Conservation (phyloP, 768 basidiomycete genomes). For the Lactarius pseudohatsudake region DNA sequence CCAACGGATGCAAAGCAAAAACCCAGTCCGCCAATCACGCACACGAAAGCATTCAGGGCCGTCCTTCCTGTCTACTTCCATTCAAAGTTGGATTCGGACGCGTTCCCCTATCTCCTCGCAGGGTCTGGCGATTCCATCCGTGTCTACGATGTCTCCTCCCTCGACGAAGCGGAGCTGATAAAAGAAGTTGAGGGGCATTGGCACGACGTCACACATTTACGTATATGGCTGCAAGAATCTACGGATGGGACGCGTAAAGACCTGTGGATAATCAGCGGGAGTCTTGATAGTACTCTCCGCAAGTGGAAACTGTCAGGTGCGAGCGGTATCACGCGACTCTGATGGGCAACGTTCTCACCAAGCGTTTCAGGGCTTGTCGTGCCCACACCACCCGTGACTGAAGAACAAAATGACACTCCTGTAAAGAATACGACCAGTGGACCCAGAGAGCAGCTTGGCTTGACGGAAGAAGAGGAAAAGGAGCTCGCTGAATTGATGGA, state of each 20-base stretch:
- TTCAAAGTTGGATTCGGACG: constrained; percentile 40
- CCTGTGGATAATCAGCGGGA: constrained; percentile 79
- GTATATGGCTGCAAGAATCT: constrained; percentile 63
- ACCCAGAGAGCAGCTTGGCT: constrained; percentile 32
- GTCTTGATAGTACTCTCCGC: constrained; percentile 85
- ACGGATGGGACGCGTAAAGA: constrained; percentile 54
- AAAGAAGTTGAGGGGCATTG: constrained; percentile 81
- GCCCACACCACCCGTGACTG: neutral
- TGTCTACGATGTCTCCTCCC: constrained; percentile 71
- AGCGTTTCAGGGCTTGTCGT: constrained; percentile 14
- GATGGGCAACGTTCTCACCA: neutral
- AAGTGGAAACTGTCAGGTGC: constrained; percentile 74
- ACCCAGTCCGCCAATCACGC: constrained; percentile 52
- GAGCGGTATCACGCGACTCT: constrained; percentile 21
- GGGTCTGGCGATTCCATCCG: constrained; percentile 83
- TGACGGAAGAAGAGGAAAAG: constrained; percentile 88
- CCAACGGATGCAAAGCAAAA: constrained; percentile 33
- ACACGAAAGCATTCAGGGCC: constrained; percentile 66
- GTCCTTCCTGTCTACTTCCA: constrained; percentile 69
- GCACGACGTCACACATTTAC: constrained; percentile 81
- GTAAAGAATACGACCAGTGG: neutral
- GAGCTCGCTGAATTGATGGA: constrained; percentile 82
- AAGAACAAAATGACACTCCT: neutral
- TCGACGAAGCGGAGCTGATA: constrained; percentile 68
- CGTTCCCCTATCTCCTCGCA: constrained; percentile 74